Evolutionary conservation across 2,329 filamentous ascomycete species (phyloP), one percentile per base, ranked within the genome.

Genomic region (Colletotrichum filicis): DNA sequence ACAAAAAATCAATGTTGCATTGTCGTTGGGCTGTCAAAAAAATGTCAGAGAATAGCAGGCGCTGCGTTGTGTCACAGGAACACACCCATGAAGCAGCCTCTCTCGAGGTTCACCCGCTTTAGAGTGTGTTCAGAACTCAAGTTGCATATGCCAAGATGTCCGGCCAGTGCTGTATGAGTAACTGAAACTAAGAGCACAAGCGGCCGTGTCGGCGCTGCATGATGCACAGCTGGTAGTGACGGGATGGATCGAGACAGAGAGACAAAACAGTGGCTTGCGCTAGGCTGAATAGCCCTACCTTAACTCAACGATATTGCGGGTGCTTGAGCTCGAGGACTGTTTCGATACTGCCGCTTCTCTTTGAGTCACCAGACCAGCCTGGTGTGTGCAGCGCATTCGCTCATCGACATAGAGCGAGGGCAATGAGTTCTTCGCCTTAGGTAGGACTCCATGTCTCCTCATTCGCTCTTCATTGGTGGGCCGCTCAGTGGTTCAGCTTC

Each of bases 191-290:
- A 6, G 16, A 53, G n/a, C 46, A 22, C 19, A 56, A 37, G 59
- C 32, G 28, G 24, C 53, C 42, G 30, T 22, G 24, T 58, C 67
- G 53, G 42, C 60, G 61, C 53, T 24, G 16, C 37, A 30, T 58
- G 52, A 22, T 30, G 67, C 58, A 49, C 22, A 9, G 9, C 49
- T 37, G 4, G 30, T 65, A 30, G 55, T 28, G 7, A 12, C 49
- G 67, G 52, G 35, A 42, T 59, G 52, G 35, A 42, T 59, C 24
- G 42, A 52, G n/a, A 62, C 24, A 30, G 30, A 66, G n/a, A 70
- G 32, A 55, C 62, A 56, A 70, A 37, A 55, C 30, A 56, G 62
- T 42, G 67, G 55, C 67, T 59, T 66, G 67, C 42, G 61, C 59
- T 53, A 58, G 55, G 42, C 30, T 32, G 22, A 24, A 30, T 32